Conservation (phyloP, 139 green algal genomes). For the Limnomonas spitsbergensis region DNA sequence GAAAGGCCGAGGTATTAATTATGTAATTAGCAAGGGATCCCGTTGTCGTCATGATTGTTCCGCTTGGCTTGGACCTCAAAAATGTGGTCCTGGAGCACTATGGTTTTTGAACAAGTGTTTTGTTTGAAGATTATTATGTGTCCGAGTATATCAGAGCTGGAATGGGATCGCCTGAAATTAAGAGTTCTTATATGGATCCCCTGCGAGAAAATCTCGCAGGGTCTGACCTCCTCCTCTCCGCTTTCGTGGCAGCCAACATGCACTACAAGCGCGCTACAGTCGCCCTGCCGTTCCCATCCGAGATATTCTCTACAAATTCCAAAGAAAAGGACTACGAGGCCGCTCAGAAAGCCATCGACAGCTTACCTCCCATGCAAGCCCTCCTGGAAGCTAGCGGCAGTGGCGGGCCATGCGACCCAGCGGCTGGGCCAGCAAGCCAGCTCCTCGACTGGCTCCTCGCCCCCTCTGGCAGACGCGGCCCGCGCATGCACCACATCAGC, state of each 20-base stretch:
- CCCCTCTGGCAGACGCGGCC: slow-evolving; percentile 6
- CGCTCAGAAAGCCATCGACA: neutral
- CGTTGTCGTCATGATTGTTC: too few species aligned
- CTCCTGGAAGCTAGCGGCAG: neutral
- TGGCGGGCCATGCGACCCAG: neutral
- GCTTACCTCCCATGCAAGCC: slow-evolving; percentile 12
- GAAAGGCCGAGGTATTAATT: too few species aligned
- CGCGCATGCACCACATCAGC: slow-evolving; percentile 2
- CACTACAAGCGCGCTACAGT: slow-evolving; percentile 32
- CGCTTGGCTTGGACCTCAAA: too few species aligned
- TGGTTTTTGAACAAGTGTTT: too few species aligned
- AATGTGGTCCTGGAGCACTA: too few species aligned
- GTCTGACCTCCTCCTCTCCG: slow-evolving; percentile 25
- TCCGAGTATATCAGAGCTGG: too few species aligned
- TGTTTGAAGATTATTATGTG: too few species aligned
- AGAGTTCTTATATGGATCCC: too few species aligned
- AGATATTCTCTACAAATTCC: slow-evolving; percentile 16
- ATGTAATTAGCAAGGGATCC: too few species aligned
- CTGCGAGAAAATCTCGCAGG: slow-evolving; percentile 18
- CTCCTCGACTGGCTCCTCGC: slow-evolving; percentile 32
- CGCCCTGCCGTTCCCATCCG: slow-evolving; percentile 31
- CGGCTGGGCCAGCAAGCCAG: neutral
- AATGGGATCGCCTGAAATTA: too few species aligned
- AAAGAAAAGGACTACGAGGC: slow-evolving; percentile 35
- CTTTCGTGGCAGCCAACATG: slow-evolving; percentile 20